Evolutionary conservation across 2,329 filamentous ascomycete genomes (phyloP).

Genomic region (Clonostachys chloroleuca): DNA sequence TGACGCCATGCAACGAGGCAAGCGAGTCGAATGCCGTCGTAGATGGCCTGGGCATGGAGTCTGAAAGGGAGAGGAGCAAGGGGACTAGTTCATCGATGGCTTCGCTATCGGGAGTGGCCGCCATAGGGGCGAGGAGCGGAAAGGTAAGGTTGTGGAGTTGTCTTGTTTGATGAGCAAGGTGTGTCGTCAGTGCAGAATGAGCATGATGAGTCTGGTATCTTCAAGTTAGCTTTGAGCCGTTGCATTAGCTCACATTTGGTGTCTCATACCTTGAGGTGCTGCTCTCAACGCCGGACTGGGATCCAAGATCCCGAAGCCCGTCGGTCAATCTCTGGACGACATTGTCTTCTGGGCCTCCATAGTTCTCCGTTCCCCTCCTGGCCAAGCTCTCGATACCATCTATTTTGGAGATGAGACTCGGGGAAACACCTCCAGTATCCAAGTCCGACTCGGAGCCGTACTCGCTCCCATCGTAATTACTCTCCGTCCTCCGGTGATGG

Average conservation of each 20-base stretch:
- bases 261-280: conserved; percentile 60
- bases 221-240: conserved; percentile 7
- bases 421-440: conserved; percentile 63
- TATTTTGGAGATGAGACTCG: conserved; percentile 63
- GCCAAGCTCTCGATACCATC: conserved; percentile 69
- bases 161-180: conserved; percentile 71
- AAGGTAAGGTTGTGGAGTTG: conserved; percentile 71
- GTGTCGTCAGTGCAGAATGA: conserved; percentile 69
- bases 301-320: conserved; percentile 66
- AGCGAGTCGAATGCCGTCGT: conserved; percentile 62
- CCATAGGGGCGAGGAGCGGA: conserved; percentile 64
- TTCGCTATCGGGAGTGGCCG: conserved; percentile 57
- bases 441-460: conserved; percentile 71
- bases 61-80: conserved; percentile 58
- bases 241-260: no score
- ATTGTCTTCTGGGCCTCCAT: conserved; percentile 59
- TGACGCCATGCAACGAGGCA: conserved; percentile 64
- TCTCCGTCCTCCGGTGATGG: conserved; percentile 46
- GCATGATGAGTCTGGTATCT: conserved; percentile 62
- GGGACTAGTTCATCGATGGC: conserved; percentile 67
- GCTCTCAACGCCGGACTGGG: conserved; percentile 68
- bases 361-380: conserved; percentile 60
- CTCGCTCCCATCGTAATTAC: conserved; percentile 66
- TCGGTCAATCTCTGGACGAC: conserved; percentile 67
- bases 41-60: conserved; percentile 62